Base-by-base conservation (phyloP, 306 rosid genomes). In the Carpinus viminea region DNA sequence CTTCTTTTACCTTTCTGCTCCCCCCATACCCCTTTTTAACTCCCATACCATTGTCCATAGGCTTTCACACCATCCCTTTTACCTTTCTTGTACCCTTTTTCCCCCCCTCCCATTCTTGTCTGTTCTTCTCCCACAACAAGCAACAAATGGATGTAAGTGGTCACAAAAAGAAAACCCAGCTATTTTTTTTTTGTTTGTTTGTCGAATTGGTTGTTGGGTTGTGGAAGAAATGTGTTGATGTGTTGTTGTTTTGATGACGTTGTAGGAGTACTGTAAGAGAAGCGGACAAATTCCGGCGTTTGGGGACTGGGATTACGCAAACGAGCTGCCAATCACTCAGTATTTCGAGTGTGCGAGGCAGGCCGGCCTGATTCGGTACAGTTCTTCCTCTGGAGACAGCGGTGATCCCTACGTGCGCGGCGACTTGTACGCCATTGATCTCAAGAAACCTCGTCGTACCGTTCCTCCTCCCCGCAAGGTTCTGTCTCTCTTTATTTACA, bases 271-370 rank as follows among this genome's bases (percentile, higher is more conserved):
- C 4, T 48, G 62, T 47, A 92, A 80, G 82, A 89, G 89, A 76
- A 92, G 97, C 17, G 93, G 91, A 2, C 95, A 92, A 61, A 87
- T 95, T 69, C 98, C 98, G 17, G 91, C 93, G 53, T 95, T 95
- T 59, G 98, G 98, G 6, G 88, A 95, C 86, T 95, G 98, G 98
- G 98, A 95, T 55, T 86, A 84, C 48, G 87, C 96, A 0, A 91
- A 90, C 57, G 89, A 95, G 64, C 64, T 92, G 26, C 98, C 98
- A 57, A 95, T 95, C 73, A 95, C 97, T 70, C 98, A 95, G 85
- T 95, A 92, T 72, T 95, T 95, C 52, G 98, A 92, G 75, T 87
- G 85, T 28, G 93, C 98, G 0, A 89, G 97, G 51, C 97, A 94
- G 31, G 97, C 93, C 2, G 97, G 98, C 28, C 78, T 94, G 85